Percentiles rank a stretch among this genome's conserved stretches.
Conservation (phyloP, 106 monocot species). For the Ottelia alismoides region DNA sequence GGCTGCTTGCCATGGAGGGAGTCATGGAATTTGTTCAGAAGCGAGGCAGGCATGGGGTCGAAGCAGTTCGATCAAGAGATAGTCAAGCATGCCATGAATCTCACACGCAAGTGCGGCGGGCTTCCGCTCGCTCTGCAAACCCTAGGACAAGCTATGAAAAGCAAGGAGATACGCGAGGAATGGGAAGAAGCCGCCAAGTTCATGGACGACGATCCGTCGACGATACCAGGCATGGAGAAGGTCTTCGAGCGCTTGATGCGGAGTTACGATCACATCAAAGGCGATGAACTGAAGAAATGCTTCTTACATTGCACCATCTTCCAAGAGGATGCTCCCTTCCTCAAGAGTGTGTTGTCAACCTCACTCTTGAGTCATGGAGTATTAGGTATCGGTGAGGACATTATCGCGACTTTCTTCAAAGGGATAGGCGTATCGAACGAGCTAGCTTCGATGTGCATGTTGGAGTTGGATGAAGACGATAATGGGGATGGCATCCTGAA, state of each 20-base stretch:
- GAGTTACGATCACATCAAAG: slow-evolving; percentile 13
- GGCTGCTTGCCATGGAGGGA: neutral
- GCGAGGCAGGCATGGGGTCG: neutral
- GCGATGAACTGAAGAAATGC: slow-evolving; percentile 1
- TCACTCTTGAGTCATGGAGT: slow-evolving; percentile 9
- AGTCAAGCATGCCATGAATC: slow-evolving; percentile 1
- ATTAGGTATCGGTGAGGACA: slow-evolving; percentile 16
- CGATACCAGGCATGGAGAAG: neutral
- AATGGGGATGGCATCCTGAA: slow-evolving; percentile 3
- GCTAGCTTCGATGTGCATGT: slow-evolving; percentile 6
- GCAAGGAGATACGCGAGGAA: neutral
- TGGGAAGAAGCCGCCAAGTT: neutral
- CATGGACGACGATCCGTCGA: neutral
- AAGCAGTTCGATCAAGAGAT: neutral
- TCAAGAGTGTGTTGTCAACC: slow-evolving; percentile 1
- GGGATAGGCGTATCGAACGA: neutral
- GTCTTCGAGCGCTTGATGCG: neutral
- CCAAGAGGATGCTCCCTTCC: slow-evolving; percentile 10
- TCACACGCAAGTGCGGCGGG: slow-evolving; percentile 3
- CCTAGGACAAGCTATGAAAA: neutral
- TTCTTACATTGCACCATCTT: slow-evolving; percentile 16
- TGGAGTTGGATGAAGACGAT: no score
- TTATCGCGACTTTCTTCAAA: slow-evolving; percentile 1
- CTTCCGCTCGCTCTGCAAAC: slow-evolving; percentile 6
- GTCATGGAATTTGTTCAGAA: slow-evolving; percentile 2